These are phyloP conservation scores for Lathyrus tuberosus DNA, from an alignment of 306 rosid species.

Conservation along the genomic window DNA sequence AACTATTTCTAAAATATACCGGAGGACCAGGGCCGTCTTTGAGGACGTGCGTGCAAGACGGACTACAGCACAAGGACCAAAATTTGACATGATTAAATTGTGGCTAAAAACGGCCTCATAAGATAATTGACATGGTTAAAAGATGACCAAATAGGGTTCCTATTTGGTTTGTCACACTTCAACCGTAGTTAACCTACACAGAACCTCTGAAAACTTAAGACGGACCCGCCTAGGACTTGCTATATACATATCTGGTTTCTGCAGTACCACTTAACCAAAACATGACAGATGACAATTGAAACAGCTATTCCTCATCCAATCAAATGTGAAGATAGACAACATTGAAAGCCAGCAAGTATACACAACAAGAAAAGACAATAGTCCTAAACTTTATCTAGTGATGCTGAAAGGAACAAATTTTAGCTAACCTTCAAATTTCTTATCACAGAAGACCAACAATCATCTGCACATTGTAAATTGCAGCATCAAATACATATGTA, in stretches of 20 bases:
- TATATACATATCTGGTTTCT: constrained; percentile 25
- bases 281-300: constrained; percentile 6
- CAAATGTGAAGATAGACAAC: constrained; percentile 31
- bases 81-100: too few species aligned
- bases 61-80: too few species aligned
- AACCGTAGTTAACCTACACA: too few species aligned
- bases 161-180: too few species aligned
- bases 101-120: too few species aligned
- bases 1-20: constrained; percentile 20
- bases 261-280: constrained; percentile 14
- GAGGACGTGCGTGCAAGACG: too few species aligned
- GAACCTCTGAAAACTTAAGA: too few species aligned
- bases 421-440: constrained; percentile 65
- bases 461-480: constrained; percentile 66
- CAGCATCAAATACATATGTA: constrained; percentile 32
- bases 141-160: too few species aligned
- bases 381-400: constrained; percentile 12
- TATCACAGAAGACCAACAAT: constrained; percentile 72
- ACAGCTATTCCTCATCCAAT: constrained; percentile 5
- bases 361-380: background rate
- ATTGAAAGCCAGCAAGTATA: constrained; percentile 25
- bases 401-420: constrained; percentile 32
- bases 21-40: background rate
- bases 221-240: background rate
- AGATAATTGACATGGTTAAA: too few species aligned